Percentiles rank a stretch among this genome's conserved stretches.
phyloP scores from a whole-genome alignment of 176 grass and related monocot species.

The Phoenix dactylifera region DNA sequence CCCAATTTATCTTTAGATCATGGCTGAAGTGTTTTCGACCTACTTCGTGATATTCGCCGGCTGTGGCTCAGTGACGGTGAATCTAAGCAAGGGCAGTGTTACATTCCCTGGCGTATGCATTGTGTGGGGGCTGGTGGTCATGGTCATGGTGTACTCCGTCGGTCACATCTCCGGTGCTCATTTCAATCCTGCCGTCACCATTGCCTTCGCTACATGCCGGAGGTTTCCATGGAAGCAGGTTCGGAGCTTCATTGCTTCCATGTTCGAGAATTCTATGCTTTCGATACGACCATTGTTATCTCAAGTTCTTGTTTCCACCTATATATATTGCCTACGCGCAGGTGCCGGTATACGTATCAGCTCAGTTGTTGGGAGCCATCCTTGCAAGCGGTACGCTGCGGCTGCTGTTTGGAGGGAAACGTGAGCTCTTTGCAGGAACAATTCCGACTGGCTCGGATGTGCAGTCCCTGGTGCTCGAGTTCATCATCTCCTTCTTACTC shows the following conservation, averaged over 20 bases:
- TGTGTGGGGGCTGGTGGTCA: conserved; percentile 82
- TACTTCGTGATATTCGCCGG: conserved; percentile 91
- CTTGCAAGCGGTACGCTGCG: conserved; percentile 54
- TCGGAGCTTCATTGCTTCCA: too few species aligned
- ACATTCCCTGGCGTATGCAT: conserved; percentile 70
- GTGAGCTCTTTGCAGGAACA: conserved; percentile 49
- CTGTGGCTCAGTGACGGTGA: conserved; percentile 54
- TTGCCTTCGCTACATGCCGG: conserved; percentile 64
- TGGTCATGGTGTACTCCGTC: conserved; percentile 75
- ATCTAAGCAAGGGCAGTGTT: conserved; percentile 53
- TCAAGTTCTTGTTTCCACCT: too few species aligned
- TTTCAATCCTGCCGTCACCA: conserved; percentile 80
- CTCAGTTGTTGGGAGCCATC: conserved; percentile 52
- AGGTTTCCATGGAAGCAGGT: conserved; percentile 91
- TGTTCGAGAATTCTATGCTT: too few species aligned
- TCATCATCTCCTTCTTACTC: conserved; percentile 82
- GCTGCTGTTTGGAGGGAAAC: conserved; percentile 47
- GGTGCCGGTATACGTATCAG: conserved; percentile 52
- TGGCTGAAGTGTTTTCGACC: conserved; percentile 61
- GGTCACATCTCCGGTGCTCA: conserved; percentile 79
- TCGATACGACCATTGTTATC: too few species aligned
- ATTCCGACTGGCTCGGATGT: conserved; percentile 35
- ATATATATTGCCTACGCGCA: conserved; percentile 6
- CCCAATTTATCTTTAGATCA: conserved; percentile 17
- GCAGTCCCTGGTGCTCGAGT: conserved; percentile 63